Base-by-base conservation (phyloP, 2,329 filamentous ascomycete species). In the Diaporthe australafricana region DNA sequence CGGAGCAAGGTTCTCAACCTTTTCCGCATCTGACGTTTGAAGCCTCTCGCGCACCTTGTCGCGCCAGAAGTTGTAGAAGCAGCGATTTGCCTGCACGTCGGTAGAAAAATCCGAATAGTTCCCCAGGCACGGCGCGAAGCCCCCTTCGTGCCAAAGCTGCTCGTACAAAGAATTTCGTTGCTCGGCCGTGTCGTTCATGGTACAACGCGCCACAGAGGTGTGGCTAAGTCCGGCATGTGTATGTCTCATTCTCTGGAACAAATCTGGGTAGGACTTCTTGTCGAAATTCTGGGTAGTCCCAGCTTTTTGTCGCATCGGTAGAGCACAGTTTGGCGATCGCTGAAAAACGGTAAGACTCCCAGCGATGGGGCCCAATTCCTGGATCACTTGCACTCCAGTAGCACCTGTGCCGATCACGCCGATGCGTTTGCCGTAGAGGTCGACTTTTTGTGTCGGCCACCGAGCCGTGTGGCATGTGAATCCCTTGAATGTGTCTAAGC, bases 251-350 rank as follows among this genome's bases (percentile, higher is more conserved):
- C 40, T 42, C 40, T 42, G 40, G 40, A 42, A 42, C 40, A 42
- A 16, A 9, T 42, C 40, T 9, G 40, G 12, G 9, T 42, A 42
- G 12, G 11, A 9, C 11, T 16, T 77, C 17, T 80, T 75, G 1
- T 77, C 77, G 45, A 85, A 85, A 1, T 73, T 75, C 57, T 87
- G 81, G 40, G 77, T 80, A 0, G 82, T 82, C 2, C 89, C 75
- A 3, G 78, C 68, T 1, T 81, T 78, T 74, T 90, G 87, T 2
- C 84, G 79, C 88, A 91, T 90, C 0, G 90, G 90, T 0, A 91
- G 75, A 12, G 86, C 87, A 16, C 87, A 83, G 72, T 89, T 90
- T 0, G 89, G 88, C 2, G 87, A 90, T 22, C 89, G 83, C 72
- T 90, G 85, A 75, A 89, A 89, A 2, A 90, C 85, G 2, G 77